Base-by-base conservation (phyloP, 2,329 filamentous ascomycete genomes). In the Arachnopeziza araneosa region DNA sequence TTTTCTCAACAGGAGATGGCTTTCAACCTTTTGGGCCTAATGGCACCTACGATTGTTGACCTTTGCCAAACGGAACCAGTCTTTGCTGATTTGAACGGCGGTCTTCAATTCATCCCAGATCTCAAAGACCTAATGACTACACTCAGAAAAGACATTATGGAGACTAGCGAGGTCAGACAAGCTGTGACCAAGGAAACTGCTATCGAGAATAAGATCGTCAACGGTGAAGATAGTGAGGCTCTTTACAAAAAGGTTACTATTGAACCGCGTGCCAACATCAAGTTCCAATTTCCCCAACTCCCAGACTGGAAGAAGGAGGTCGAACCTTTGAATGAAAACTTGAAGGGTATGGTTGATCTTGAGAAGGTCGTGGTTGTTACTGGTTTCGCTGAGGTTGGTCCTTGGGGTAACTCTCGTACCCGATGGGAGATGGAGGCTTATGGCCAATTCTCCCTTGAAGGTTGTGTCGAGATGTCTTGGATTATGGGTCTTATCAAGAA, bases 1-100 rank as follows among this genome's bases (percentile, higher is more conserved):
- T 99, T 99, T 82, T 98, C 93, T 10, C 95, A 98, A 78, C 92
- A 96, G 75, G 95, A 99, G 77, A 99, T 99, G 95, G 95, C 95
- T 19, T 99, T 99, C 83, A 99, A 99, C 78, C 78, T 99, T 67
- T 85, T 99, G 52, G 93, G 95, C 68, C 84, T 99, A 57, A 96
- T 99, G 95, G 90, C 93, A 1, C 93, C 95, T 48, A 84, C 88
- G 26, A 90, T 99, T 69, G 93, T 96, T 68, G 92, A 99, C 73
- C 84, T 99, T 51, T 99, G 95, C 82, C 95, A 99, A 79, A 81
- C 85, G 52, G 91, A 98, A 78, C 96, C 95, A 12, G 92, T 99
- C 61, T 98, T 95, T 77, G 95, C 95, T 64, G 95, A 99, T 76
- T 82, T 99, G 56, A 99, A 99, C 78, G 95, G 96, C 72, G 96